phyloP scores from a whole-genome alignment of 2,329 filamentous ascomycete species.

The Cercospora brassicicola region DNA sequence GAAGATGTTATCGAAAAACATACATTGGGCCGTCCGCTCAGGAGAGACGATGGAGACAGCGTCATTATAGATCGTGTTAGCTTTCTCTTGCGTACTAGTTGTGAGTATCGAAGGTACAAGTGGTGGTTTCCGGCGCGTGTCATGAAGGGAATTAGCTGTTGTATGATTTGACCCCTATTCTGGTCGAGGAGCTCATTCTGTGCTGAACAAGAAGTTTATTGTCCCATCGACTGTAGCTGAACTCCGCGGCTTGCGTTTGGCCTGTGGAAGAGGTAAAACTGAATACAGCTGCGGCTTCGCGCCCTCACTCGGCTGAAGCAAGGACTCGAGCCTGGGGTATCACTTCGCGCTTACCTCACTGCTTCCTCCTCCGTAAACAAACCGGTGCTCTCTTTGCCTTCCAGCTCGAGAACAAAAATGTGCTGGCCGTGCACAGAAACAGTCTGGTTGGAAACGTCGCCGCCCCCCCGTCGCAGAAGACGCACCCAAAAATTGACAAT shows the following conservation, averaged over 20 bases:
- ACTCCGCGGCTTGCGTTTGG: not conserved
- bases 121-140: no score
- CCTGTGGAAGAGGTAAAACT: not conserved
- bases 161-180: no score
- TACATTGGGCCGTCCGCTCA: no score
- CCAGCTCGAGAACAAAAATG: constrained; percentile 6
- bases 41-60: no score
- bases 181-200: no score
- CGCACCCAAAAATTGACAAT: constrained; percentile 11
- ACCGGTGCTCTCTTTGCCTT: not conserved
- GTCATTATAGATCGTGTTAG: no score
- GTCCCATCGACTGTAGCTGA: not conserved
- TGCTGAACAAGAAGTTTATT: no score
- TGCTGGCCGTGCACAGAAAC: constrained; percentile 38
- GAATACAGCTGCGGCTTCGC: not conserved
- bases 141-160: no score
- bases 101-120: no score
- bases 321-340: not conserved
- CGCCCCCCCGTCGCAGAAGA: constrained; percentile 21
- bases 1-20: no score
- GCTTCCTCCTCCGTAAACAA: not conserved
- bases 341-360: not conserved
- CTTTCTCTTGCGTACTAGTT: no score
- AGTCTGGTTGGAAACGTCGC: constrained; percentile 32
- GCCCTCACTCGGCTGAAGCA: not conserved